These are phyloP conservation scores for Leucosporidium creatinivorum DNA, from an alignment of 768 basidiomycete species.

Conservation along the genomic window DNA sequence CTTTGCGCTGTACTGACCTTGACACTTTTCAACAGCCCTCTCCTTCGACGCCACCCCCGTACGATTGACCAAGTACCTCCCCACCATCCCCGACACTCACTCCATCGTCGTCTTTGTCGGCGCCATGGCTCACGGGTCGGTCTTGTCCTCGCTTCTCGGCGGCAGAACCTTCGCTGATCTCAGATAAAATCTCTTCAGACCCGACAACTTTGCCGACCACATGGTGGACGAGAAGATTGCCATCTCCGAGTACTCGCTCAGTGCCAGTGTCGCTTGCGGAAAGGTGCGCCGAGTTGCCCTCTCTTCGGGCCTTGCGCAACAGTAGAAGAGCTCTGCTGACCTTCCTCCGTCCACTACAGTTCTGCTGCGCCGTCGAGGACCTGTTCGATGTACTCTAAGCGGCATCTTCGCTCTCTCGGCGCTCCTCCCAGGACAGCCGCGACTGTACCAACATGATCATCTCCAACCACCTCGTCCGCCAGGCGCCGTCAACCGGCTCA, in stretches of 20 bases:
- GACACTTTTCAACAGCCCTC: slow-evolving; percentile 52
- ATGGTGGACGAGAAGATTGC: slow-evolving; percentile 93
- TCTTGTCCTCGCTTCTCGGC: slow-evolving; percentile 1
- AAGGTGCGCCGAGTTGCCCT: slow-evolving; percentile 56
- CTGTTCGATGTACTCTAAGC: slow-evolving; percentile 30
- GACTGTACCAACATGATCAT: no score
- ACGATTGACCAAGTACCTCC: slow-evolving; percentile 73
- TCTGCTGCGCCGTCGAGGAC: slow-evolving; percentile 86
- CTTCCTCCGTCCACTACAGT: slow-evolving; percentile 47
- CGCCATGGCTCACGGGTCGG: slow-evolving; percentile 85
- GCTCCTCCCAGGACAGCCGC: background rate
- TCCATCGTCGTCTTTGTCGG: slow-evolving; percentile 92
- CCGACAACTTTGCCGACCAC: slow-evolving; percentile 93
- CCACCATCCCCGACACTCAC: slow-evolving; percentile 76
- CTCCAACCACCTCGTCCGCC: no score
- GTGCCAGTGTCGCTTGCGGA: slow-evolving; percentile 76
- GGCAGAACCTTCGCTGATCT: no score
- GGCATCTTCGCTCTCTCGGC: background rate
- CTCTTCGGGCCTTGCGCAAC: slow-evolving; percentile 4
- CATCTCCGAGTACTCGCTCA: slow-evolving; percentile 76
- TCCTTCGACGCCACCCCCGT: slow-evolving; percentile 83
- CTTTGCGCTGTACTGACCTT: slow-evolving; percentile 10
- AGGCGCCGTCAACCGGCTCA: no score
- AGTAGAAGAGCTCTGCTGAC: background rate
- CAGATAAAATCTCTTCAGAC: slow-evolving; percentile 43